phyloP scores from a whole-genome alignment of 2,329 filamentous ascomycete genomes.

The Cladosporium austrohemisphaericum region DNA sequence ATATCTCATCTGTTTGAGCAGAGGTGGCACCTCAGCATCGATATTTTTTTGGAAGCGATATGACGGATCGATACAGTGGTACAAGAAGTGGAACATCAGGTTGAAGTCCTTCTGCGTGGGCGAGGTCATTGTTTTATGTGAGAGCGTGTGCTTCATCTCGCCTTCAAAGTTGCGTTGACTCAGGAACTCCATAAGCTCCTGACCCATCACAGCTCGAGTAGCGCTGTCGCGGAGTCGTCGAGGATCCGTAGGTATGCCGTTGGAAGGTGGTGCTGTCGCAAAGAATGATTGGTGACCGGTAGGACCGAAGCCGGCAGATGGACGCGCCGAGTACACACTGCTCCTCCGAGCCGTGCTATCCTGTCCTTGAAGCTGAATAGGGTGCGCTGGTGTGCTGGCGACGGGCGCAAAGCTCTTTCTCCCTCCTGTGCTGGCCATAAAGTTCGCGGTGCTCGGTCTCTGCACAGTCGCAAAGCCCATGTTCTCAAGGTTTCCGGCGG shows the following conservation, averaged over 20 bases:
- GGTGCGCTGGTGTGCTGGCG: constrained; percentile 46
- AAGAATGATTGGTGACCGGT: constrained; percentile 87
- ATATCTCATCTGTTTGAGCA: constrained; percentile 90
- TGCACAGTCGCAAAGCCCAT: constrained; percentile 79
- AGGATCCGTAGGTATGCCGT: constrained; percentile 80
- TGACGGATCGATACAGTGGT: constrained; percentile 89
- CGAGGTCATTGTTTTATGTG: constrained; percentile 83
- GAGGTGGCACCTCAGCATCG: constrained; percentile 87
- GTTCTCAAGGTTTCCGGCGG: constrained; percentile 73
- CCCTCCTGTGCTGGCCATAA: constrained; percentile 54
- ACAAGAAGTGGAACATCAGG: constrained; percentile 96
- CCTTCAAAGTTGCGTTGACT: constrained; percentile 93
- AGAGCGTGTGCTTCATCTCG: constrained; percentile 93
- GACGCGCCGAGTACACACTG: constrained; percentile 58
- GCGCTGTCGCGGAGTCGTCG: constrained; percentile 76
- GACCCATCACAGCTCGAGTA: constrained; percentile 77
- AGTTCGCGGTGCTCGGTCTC: constrained; percentile 72
- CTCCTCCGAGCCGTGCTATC: constrained; percentile 65
- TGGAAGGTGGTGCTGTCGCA: constrained; percentile 74
- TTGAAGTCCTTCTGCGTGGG: constrained; percentile 99
- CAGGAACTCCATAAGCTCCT: constrained; percentile 88
- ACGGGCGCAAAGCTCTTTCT: constrained; percentile 69
- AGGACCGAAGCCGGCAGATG: constrained; percentile 60
- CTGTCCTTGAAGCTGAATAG: constrained; percentile 40
- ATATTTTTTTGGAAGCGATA: constrained; percentile 93